A percentile compares a stretch with the other conserved stretches of the same genome.
phyloP scores from a whole-genome alignment of 768 basidiomycete species.

The Suillus paluster region DNA sequence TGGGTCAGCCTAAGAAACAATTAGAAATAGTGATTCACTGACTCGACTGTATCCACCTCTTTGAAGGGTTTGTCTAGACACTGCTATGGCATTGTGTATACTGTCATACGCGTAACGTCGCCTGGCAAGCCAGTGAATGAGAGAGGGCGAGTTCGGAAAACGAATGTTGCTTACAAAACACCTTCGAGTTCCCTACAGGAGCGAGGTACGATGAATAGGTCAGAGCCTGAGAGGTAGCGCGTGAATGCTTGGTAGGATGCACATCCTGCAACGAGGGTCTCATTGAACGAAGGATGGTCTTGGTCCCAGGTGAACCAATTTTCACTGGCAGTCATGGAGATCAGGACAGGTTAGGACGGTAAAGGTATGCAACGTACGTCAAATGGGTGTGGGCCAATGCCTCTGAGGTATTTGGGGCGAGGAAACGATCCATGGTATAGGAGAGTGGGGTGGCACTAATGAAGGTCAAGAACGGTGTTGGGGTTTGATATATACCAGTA shows the following conservation, averaged over 20 bases:
- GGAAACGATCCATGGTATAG: constrained; percentile 64
- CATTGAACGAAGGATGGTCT: constrained; percentile 70
- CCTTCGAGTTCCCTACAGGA: constrained; percentile 69
- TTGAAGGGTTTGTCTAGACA: constrained; percentile 64
- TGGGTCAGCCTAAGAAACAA: background rate
- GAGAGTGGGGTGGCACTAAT: background rate
- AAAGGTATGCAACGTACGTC: constrained; percentile 49
- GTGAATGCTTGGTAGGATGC: constrained; percentile 83
- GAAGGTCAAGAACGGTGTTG: background rate
- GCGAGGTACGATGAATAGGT: constrained; percentile 72
- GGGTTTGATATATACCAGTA: background rate
- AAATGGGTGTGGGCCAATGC: constrained; percentile 71
- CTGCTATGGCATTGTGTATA: constrained; percentile 80
- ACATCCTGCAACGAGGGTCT: constrained; percentile 74
- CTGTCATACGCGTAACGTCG: constrained; percentile 78
- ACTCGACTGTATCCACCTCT: constrained; percentile 59
- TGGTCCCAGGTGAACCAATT: constrained; percentile 72
- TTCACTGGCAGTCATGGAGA: constrained; percentile 50
- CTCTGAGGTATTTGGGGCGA: constrained; percentile 75
- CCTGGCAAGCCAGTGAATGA: constrained; percentile 40
- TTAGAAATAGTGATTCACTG: constrained; percentile 25
- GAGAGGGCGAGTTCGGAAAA: background rate
- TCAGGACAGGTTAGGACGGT: constrained; percentile 11
- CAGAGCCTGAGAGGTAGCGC: constrained; percentile 71
- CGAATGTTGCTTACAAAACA: constrained; percentile 57